Percentiles rank a stretch among this genome's conserved stretches.
Evolutionary conservation across 2,329 filamentous ascomycete genomes (phyloP).

Genomic region (Apiospora hydei): DNA sequence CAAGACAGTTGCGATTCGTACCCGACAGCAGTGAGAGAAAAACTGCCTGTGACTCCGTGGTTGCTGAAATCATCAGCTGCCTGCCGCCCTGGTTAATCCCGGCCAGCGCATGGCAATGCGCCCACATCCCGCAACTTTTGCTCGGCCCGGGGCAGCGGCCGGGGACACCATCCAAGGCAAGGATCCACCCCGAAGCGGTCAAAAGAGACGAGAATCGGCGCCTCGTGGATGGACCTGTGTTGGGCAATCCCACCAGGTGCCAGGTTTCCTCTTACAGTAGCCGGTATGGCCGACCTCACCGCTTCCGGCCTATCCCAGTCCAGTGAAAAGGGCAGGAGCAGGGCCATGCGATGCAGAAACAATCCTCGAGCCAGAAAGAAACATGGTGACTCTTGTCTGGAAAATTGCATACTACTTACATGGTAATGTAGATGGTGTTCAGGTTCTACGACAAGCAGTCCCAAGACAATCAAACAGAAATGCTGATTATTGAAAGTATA

Average conservation of each 20-base stretch:
- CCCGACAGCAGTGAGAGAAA: background rate
- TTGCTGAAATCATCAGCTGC: background rate
- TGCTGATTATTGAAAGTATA: background rate
- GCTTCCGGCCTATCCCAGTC: background rate
- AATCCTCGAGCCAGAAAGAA: background rate
- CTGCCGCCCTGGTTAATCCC: background rate
- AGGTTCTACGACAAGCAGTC: background rate
- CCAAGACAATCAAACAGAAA: background rate
- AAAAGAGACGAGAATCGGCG: background rate
- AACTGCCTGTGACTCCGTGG: background rate
- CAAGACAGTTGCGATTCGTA: background rate
- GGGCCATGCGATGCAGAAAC: background rate
- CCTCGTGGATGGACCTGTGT: background rate
- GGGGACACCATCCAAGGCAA: background rate
- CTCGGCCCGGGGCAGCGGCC: conserved; percentile 2
- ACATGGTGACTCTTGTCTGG: background rate
- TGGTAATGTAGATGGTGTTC: background rate
- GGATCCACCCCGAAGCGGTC: conserved; percentile 11
- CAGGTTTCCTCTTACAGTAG: background rate
- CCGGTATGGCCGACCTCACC: conserved; percentile 1
- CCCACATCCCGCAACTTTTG: background rate
- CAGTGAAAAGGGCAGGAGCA: background rate
- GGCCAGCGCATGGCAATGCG: background rate
- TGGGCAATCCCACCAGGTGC: background rate
- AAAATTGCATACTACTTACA: background rate